These are phyloP conservation scores for Chloromonas sp. DNA, from an alignment of 163 green algal genomes.

Conservation along the genomic window DNA sequence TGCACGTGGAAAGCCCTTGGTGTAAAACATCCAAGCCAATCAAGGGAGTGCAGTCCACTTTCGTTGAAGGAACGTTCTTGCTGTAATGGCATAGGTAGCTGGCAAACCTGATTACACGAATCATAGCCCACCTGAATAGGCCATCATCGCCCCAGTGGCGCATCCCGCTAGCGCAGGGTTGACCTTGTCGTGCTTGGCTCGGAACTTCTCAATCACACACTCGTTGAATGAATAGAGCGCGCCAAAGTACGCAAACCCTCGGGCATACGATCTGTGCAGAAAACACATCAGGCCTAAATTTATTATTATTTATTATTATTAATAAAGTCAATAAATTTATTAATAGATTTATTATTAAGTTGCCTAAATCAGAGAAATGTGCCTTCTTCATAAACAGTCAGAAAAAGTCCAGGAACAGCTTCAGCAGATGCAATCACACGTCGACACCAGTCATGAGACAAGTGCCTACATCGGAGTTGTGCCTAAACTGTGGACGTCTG, in stretches of 20 bases:
- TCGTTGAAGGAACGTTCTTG: neutral
- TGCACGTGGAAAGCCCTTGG: too few species aligned
- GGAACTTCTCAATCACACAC: conserved; percentile 90
- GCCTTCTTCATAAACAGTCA: too few species aligned
- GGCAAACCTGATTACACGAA: neutral
- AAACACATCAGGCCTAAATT: neutral
- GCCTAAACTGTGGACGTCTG: too few species aligned
- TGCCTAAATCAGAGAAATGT: too few species aligned
- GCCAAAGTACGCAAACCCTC: conserved; percentile 91
- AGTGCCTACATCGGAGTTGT: too few species aligned
- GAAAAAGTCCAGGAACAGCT: too few species aligned
- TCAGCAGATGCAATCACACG: too few species aligned
- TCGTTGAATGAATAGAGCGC: conserved; percentile 88
- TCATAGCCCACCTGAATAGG: conserved; percentile 42
- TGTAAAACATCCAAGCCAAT: too few species aligned
- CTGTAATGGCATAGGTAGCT: neutral
- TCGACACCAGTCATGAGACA: too few species aligned
- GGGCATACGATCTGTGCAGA: conserved; percentile 69
- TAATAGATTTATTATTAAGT: too few species aligned
- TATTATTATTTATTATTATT: too few species aligned
- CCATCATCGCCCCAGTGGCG: conserved; percentile 81
- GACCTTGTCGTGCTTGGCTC: conserved; percentile 86
- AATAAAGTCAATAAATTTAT: too few species aligned
- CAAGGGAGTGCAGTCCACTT: neutral
- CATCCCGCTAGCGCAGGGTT: conserved; percentile 90